Conservation (phyloP, 2,329 filamentous ascomycete species). For the Teratosphaeria epicoccoides region DNA sequence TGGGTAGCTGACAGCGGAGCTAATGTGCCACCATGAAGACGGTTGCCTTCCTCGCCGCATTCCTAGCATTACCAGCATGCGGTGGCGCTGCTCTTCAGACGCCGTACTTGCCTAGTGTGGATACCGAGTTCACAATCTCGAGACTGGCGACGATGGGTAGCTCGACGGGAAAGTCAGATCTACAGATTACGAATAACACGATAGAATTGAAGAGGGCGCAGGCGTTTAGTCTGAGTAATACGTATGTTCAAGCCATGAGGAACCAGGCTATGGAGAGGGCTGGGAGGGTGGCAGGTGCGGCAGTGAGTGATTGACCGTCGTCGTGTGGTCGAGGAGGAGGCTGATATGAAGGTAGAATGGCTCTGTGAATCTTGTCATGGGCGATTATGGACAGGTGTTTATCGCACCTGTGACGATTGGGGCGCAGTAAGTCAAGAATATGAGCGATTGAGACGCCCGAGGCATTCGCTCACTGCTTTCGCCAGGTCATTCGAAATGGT, state of each 20-base stretch:
- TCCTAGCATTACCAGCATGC: neutral
- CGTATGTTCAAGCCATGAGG: conserved; percentile 19
- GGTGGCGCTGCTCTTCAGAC: neutral
- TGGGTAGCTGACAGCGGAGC: neutral
- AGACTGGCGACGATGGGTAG: conserved; percentile 7
- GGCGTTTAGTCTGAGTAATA: conserved; percentile 16
- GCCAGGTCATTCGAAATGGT: conserved; percentile 25
- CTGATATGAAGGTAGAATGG: conserved; percentile 8
- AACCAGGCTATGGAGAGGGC: conserved; percentile 4
- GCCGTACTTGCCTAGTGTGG: neutral
- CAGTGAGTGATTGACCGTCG: neutral
- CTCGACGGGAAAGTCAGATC: conserved; percentile 4
- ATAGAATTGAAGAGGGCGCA: conserved; percentile 11
- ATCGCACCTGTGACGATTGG: conserved; percentile 21
- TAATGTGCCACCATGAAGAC: neutral
- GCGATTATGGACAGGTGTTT: conserved; percentile 21
- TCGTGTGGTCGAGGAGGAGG: neutral
- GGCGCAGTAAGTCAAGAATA: conserved; percentile 8
- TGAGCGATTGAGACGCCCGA: neutral
- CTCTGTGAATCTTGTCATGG: conserved; percentile 9
- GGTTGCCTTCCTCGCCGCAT: neutral
- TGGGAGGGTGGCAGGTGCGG: neutral
- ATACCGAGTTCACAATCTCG: conserved; percentile 10
- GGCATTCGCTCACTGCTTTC: neutral
- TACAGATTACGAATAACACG: conserved; percentile 18